Base-by-base conservation (phyloP, 371 early-diverging fungal species). In the Mortierella sp. region DNA sequence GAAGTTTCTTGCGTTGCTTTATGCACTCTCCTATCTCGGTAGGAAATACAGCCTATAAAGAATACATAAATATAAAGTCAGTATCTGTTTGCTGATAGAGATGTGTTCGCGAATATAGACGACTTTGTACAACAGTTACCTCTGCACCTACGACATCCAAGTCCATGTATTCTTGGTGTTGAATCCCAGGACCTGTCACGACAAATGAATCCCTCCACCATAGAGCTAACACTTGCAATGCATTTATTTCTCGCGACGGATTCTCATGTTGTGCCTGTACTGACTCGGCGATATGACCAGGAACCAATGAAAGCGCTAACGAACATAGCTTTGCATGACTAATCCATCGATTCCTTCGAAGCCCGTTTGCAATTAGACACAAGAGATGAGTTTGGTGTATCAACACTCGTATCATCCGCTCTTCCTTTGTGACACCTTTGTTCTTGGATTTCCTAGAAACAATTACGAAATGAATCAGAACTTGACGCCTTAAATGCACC, bases 191-290 rank as follows among this genome's bases (percentile, higher is more conserved):
- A 0, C 87, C 85, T 29, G 83, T 85, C 2, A 89, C 67, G 1
- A 47, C 74, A 81, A 91, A 89, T 22, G 83, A 87, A 8, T 80
- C 80, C 34, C 71, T 69, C 91, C 91, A 91, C 91, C 91, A 91
- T 5, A 68, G 78, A 23, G 89, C 77, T 6, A 92, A 42, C n/a
- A 83, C 82, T 54, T 89, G 85, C 23, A 91, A 66, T 1, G 81
- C 83, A 34, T 70, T 75, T 12, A 70, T 62, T 63, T 83, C 73
- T 19, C 62, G 56, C 15, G 61, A 35, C 34, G 53, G 57, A 31
- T 63, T 68, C 0, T 45, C 28, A 7, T 67, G 55, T 1, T 23
- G 28, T n/a, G 2, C 58, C 37, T 68, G 66, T 2, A 77, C 23
- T 37, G 72, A 69, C 12, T 23, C 59, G 19, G 58, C 70, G 22